phyloP scores from a whole-genome alignment of 306 rosid genomes.

The Herpetospermum pedunculosum region DNA sequence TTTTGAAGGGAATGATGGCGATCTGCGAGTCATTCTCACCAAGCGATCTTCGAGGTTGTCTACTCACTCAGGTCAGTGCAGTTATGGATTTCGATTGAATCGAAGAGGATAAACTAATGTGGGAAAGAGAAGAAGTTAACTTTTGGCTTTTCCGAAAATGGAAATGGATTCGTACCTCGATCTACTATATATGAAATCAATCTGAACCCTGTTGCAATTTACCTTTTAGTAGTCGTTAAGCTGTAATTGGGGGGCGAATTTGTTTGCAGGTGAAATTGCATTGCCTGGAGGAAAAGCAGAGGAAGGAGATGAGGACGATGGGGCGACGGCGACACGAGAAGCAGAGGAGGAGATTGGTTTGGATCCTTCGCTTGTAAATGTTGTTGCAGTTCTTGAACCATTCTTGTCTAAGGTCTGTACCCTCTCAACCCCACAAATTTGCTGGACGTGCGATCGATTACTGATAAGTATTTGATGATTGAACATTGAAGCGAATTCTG shows the following conservation, averaged over 20 bases:
- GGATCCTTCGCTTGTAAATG: conserved; percentile 69
- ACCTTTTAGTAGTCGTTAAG: background rate
- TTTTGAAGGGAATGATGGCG: conserved; percentile 75
- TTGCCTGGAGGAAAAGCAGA: conserved; percentile 96
- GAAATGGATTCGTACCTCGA: background rate
- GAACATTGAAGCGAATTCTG: background rate
- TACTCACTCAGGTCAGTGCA: conserved; percentile 70
- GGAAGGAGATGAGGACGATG: conserved; percentile 84
- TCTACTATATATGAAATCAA: background rate
- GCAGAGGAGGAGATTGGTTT: conserved; percentile 88
- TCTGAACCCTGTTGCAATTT: background rate
- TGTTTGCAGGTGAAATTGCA: conserved; percentile 69
- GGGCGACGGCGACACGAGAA: conserved; percentile 81
- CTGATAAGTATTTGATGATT: background rate
- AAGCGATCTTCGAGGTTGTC: conserved; percentile 64
- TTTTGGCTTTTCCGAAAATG: background rate
- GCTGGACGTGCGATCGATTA: background rate
- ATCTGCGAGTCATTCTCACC: conserved; percentile 77
- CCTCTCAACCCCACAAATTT: background rate
- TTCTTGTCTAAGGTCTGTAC: conserved; percentile 72
- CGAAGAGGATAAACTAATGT: background rate
- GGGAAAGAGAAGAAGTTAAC: background rate
- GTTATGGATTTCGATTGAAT: background rate
- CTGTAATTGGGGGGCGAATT: background rate
- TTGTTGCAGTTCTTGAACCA: conserved; percentile 79